These are phyloP conservation scores for Naumovozyma baii DNA, from an alignment of 805 yeast species.

Conservation along the genomic window DNA sequence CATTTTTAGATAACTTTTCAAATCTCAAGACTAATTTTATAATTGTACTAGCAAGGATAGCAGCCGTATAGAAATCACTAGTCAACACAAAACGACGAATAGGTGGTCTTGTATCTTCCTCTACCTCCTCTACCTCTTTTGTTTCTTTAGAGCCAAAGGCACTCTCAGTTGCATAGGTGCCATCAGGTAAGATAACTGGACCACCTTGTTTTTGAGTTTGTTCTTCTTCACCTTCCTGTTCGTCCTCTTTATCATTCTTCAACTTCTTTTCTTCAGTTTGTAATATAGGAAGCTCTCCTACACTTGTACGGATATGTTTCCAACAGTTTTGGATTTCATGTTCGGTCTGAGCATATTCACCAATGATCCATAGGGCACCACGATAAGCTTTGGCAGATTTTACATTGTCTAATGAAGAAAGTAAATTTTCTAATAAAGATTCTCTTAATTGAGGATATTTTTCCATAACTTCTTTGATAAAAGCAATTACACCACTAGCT, in stretches of 20 bases:
- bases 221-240: constrained; percentile 23
- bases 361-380: constrained; percentile 91
- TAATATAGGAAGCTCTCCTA: constrained; percentile 88
- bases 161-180: constrained; percentile 95
- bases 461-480: constrained; percentile 89
- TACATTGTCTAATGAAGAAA: constrained; percentile 51
- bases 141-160: constrained; percentile 79
- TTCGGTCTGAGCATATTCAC: constrained; percentile 76
- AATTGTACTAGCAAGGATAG: constrained; percentile 79
- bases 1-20: constrained; percentile 44
- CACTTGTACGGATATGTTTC: constrained; percentile 70
- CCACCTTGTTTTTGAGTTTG: constrained; percentile 35
- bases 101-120: constrained; percentile 51
- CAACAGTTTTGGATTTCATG: constrained; percentile 71
- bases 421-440: constrained; percentile 52
- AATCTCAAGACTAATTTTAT: constrained; percentile 80
- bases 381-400: constrained; percentile 87
- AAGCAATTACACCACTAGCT: constrained; percentile 82
- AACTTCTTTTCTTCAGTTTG: constrained; percentile 52
- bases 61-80: constrained; percentile 86
- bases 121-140: constrained; percentile 58
- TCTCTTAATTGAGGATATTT: constrained; percentile 74
- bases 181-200: constrained; percentile 93
- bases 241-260: constrained; percentile 31
- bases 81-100: constrained; percentile 70